Conservation (phyloP, 2,329 filamentous ascomycete species). For the Phyllachora maydis region DNA sequence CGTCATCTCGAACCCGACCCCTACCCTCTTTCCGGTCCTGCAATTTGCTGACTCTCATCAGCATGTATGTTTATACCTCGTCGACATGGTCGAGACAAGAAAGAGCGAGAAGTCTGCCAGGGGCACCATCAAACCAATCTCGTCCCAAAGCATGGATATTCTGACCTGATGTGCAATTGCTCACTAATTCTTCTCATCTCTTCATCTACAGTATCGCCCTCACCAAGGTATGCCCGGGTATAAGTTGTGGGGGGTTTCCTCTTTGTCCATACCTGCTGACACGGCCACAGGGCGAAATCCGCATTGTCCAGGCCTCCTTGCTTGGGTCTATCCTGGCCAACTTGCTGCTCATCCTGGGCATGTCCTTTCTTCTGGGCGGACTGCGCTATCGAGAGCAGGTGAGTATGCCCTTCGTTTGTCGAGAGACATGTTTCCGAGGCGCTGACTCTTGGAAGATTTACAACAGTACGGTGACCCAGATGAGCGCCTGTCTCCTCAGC, state of each 20-base stretch:
- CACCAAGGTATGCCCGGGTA: conserved; percentile 33
- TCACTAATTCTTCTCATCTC: conserved; percentile 14
- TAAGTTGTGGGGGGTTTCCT: background rate
- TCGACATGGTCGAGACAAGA: conserved; percentile 20
- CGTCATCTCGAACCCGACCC: conserved; percentile 1
- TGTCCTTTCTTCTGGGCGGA: conserved; percentile 77
- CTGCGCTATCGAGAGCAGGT: conserved; percentile 74
- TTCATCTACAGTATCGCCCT: conserved; percentile 43
- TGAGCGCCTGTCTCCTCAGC: conserved; percentile 85
- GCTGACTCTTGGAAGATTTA: conserved; percentile 38
- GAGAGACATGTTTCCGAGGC: background rate
- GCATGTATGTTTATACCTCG: conserved; percentile 31
- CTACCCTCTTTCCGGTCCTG: conserved; percentile 1
- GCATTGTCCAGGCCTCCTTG: conserved; percentile 78
- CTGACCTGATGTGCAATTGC: conserved; percentile 6
- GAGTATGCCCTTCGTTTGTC: background rate
- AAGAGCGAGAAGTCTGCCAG: conserved; percentile 36
- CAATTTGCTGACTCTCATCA: conserved; percentile 7
- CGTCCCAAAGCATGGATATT: conserved; percentile 16
- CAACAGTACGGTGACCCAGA: conserved; percentile 87
- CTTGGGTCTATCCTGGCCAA: conserved; percentile 83
- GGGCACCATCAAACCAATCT: conserved; percentile 30
- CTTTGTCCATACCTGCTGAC: conserved; percentile 5
- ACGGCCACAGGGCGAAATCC: conserved; percentile 45
- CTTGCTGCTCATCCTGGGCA: conserved; percentile 71